These are phyloP conservation scores for Zopfia rhizophila DNA, from an alignment of 2,329 filamentous ascomycete genomes.

Conservation along the genomic window DNA sequence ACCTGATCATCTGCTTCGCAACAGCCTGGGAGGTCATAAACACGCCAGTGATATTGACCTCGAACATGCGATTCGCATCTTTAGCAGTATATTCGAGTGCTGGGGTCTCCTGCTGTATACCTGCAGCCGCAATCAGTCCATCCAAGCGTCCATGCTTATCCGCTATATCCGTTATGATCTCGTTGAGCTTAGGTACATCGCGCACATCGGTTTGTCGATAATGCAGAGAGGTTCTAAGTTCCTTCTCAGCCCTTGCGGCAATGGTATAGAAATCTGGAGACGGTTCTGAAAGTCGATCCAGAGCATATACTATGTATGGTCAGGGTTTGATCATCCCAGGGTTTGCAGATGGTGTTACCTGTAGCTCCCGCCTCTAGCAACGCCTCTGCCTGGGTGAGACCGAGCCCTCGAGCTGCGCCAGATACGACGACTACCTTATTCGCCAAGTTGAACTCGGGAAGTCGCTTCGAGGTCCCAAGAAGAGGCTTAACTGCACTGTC, in stretches of 20 bases:
- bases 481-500: constrained; percentile 16
- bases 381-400: constrained; percentile 78
- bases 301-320: constrained; percentile 66
- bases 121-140: constrained; percentile 78
- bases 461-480: constrained; percentile 32
- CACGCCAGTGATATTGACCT: constrained; percentile 69
- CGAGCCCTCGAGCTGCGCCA: constrained; percentile 76
- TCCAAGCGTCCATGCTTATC: constrained; percentile 77
- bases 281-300: constrained; percentile 70
- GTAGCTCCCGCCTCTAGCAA: constrained; percentile 79
- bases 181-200: constrained; percentile 74
- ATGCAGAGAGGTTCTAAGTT: constrained; percentile 73
- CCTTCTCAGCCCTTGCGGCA: constrained; percentile 69
- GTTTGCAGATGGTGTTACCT: constrained; percentile 51
- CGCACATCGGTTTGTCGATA: constrained; percentile 86
- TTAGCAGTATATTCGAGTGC: constrained; percentile 79
- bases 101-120: constrained; percentile 83
- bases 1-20: constrained; percentile 71
- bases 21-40: constrained; percentile 73
- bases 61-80: constrained; percentile 71
- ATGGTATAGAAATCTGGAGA: constrained; percentile 72
- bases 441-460: constrained; percentile 80
- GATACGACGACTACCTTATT: constrained; percentile 77
- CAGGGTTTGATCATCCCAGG: background rate
- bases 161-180: constrained; percentile 74